Evolutionary conservation across 2,329 filamentous ascomycete genomes (phyloP), one percentile per base, ranked within the genome.

Genomic region (Sporothrix luriei): DNA sequence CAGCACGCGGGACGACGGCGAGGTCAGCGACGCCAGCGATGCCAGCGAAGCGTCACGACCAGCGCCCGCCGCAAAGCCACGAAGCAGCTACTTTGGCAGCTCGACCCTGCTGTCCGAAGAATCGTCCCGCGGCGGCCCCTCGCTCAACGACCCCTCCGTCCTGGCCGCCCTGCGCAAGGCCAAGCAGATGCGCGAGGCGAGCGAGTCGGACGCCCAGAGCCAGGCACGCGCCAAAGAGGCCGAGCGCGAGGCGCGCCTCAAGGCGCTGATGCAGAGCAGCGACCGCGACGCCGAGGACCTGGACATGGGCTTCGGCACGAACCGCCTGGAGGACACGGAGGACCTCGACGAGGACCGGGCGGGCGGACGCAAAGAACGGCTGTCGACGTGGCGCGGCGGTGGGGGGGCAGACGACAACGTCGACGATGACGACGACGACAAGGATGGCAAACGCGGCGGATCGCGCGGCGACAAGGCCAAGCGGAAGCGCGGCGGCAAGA

Each of bases 261-360:
- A 88, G 78, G 90, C 87, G 73, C 91, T 97, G 82, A 83, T 97
- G 6, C 83, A 89, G 74, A 85, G 85, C 71, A 87, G 89, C 69
- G 90, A 91, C 74, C 87, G 94, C 62, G 94, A 98, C 77, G 88
- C 93, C 62, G 89, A 94, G 70, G 94, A 99, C 79, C 86, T 99
- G 80, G 95, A 99, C 76, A 87, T 98, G 84, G 94, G 94, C 71
- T 98, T 99, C 76, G 95, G 95, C 46, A 92, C 89, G 24, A 95
- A 91, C 76, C 86, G 94, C 38, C 90, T 92, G 75, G 93, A 92
- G 68, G 95, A 97, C 76, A 93, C 94, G 65, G 94, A 94, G 71
- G 94, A 97, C 73, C 86, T 90, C 73, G 91, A 93, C 52, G 84
- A 85, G 77, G 83, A 82, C 61, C 55, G 55, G 1, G 33, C 33